Evolutionary conservation across 495 filamentous ascomycete species (phyloP), one percentile per base, ranked within the genome.

Genomic region (Penicillium angulare): DNA sequence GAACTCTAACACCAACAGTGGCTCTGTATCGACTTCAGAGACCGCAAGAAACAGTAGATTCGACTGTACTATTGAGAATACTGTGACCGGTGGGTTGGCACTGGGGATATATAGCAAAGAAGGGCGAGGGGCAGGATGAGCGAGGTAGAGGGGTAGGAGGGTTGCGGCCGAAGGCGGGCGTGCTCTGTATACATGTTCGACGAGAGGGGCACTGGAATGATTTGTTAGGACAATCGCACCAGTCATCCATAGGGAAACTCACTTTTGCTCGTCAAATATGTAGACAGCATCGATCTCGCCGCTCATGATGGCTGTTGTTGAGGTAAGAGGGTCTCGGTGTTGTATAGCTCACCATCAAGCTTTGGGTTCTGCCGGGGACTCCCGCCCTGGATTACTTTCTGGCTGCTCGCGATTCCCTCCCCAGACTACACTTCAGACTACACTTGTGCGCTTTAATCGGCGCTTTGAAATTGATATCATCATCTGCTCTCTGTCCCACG

Each of bases 201-300:
- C 75, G 51, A 80, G 82, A 66, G 66, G 85, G 50, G 73, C 75
- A 65, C 83, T 86, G 54, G 44, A 35, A 43, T 33, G 7, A 36
- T 26, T 27, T 39, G 54, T 64, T 36, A 68, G 50, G 12, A 3
- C 18, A 17, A 27, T 39, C 32, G 13, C 4, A 23, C 13, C 29
- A 8, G 7, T 15, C 24, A 22, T 49, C 26, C 1, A 16, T n/a
- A n/a, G n/a, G n/a, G n/a, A n/a, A n/a, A 10, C 33, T 20, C 71
- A 93, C 90, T 89, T 90, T 68, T 88, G 80, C 73, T 95, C 90
- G 78, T 97, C 90, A 68, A 86, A 96, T 65, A 98, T 90, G 79
- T 97, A 95, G 61, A 98, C 74, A 60, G 93, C 93, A 79, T 96
- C 92, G 61, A 98, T 87, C 66, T 87, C 84, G 72, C 87, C 83